A percentile compares a stretch with the other conserved stretches of the same genome.
Evolutionary conservation across 2,329 filamentous ascomycete genomes (phyloP).

Genomic region (Hawksworthiomyces lignivorus): DNA sequence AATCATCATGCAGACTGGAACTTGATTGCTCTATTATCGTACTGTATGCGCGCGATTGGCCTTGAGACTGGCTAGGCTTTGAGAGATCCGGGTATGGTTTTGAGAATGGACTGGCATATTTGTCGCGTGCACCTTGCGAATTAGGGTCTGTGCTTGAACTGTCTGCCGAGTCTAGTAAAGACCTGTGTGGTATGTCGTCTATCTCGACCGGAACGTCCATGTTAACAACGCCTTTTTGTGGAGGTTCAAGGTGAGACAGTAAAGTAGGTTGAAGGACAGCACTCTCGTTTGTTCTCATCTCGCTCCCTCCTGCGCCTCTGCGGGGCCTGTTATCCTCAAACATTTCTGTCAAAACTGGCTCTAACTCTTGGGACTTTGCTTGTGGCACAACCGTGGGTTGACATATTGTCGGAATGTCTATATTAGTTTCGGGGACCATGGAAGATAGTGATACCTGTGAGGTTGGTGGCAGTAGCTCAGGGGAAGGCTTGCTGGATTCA

Average conservation of each 20-base stretch:
- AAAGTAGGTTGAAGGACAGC: not conserved
- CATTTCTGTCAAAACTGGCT: too few relatives aligned
- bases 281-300: too few relatives aligned
- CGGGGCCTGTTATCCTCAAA: too few relatives aligned
- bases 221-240: not conserved
- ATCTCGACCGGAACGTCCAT: slow-evolving; percentile 8
- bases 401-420: slow-evolving; percentile 9
- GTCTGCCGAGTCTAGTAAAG: too few relatives aligned
- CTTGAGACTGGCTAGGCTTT: slow-evolving; percentile 33
- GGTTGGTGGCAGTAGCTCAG: slow-evolving; percentile 11
- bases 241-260: not conserved
- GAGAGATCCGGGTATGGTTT: slow-evolving; percentile 34
- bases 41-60: slow-evolving; percentile 31
- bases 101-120: slow-evolving; percentile 32
- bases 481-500: slow-evolving; percentile 34
- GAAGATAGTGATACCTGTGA: not conserved
- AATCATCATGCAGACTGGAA: slow-evolving; percentile 16
- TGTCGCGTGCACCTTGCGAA: slow-evolving; percentile 20
- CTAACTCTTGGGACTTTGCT: too few relatives aligned
- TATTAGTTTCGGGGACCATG: not conserved
- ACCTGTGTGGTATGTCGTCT: too few relatives aligned
- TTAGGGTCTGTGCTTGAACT: not conserved
- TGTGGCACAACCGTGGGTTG: too few relatives aligned
- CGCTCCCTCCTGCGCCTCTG: too few relatives aligned
- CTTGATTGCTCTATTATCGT: slow-evolving; percentile 28